Conservation (phyloP, 106 monocot genomes). For the Agapanthus africanus region DNA sequence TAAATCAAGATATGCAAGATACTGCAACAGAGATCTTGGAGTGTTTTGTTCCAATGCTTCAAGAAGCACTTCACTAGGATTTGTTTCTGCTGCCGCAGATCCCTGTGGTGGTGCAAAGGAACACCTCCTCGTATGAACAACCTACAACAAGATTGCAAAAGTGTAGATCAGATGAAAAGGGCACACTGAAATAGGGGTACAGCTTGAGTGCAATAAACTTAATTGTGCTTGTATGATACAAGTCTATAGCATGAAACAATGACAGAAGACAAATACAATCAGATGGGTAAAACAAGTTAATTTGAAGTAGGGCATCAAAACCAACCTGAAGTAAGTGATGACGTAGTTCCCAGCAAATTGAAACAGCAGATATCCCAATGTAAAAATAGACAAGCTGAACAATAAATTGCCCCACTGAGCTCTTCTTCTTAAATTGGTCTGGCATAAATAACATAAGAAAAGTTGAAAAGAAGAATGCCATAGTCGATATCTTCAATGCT, state of each 20-base stretch:
- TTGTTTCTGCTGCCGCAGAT: conserved; percentile 92
- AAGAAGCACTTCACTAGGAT: conserved; percentile 82
- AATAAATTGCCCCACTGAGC: conserved; percentile 34
- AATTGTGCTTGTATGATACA: neutral
- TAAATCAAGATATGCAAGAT: conserved; percentile 89
- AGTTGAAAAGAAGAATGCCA: conserved; percentile 39
- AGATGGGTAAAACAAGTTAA: neutral
- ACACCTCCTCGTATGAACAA: conserved; percentile 78
- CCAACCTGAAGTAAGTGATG: conserved; percentile 79
- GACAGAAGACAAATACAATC: neutral
- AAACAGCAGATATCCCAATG: conserved; percentile 40
- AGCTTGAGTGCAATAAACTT: neutral
- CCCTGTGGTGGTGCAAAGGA: conserved; percentile 75
- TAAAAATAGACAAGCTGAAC: conserved; percentile 43
- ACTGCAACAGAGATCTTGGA: conserved; percentile 63
- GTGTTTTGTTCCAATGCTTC: conserved; percentile 79
- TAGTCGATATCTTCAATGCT: conserved; percentile 61
- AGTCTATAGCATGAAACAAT: neutral
- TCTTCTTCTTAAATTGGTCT: conserved; percentile 32
- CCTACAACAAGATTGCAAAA: conserved; percentile 28
- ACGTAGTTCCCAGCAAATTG: conserved; percentile 85
- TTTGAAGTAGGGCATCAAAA: too few species aligned
- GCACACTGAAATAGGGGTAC: neutral
- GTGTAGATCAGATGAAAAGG: neutral
- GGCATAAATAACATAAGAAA: conserved; percentile 44